These are phyloP conservation scores for Solanum aculeatissimum DNA, from an alignment of 305 asterid species.

Conservation along the genomic window DNA sequence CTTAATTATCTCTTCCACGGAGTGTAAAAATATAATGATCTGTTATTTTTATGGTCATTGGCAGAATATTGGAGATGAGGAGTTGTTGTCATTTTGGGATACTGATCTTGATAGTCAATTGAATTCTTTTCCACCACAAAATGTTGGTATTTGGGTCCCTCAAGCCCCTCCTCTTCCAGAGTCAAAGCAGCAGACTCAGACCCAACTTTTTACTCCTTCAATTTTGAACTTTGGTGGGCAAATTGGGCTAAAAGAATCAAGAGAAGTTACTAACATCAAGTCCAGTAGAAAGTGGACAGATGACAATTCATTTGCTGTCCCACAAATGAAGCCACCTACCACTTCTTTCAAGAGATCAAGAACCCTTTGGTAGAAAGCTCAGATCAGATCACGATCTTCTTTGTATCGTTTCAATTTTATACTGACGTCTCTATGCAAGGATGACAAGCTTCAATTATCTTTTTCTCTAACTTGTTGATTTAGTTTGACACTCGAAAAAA, in stretches of 20 bases:
- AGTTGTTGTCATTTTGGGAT: constrained; percentile 45
- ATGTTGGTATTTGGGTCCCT: constrained; percentile 63
- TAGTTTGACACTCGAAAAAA: background rate
- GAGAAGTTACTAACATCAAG: constrained; percentile 17
- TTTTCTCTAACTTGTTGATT: background rate
- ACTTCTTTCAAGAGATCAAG: constrained; percentile 33
- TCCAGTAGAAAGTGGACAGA: constrained; percentile 39
- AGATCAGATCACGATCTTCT: constrained; percentile 6
- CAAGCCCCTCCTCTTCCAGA: constrained; percentile 25
- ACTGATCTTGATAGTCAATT: constrained; percentile 17
- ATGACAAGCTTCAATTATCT: background rate
- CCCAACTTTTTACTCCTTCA: constrained; percentile 11
- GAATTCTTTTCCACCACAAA: constrained; percentile 25
- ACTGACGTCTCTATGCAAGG: background rate
- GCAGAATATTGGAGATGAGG: constrained; percentile 34
- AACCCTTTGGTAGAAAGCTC: constrained; percentile 18
- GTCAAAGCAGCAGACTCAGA: background rate
- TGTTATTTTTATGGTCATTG: background rate
- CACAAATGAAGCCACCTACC: constrained; percentile 44
- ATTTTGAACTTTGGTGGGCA: constrained; percentile 28
- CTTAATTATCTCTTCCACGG: background rate
- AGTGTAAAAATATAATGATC: background rate
- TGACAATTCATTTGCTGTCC: constrained; percentile 66
- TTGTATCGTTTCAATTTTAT: constrained; percentile 29
- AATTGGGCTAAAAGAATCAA: constrained; percentile 27